A percentile compares a stretch with the other conserved stretches of the same genome.
Evolutionary conservation across 2,329 filamentous ascomycete genomes (phyloP).

Genomic region (Pseudopyricularia cyperi): DNA sequence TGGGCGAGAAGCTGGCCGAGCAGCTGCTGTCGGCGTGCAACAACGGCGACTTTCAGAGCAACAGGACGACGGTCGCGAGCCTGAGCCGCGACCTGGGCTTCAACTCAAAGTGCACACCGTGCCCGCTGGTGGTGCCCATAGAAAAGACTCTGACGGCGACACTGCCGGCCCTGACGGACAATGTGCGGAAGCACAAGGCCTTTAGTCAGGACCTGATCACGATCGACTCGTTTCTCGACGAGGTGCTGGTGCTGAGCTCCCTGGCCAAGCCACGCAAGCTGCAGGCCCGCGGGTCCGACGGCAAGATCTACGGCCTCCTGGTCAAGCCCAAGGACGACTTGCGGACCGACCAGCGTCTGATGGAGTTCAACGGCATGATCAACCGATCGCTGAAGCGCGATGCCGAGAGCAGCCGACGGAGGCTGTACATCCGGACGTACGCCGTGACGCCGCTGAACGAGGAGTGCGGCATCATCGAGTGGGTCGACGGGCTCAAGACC

Average conservation of each 20-base stretch:
- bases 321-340: conserved; percentile 98
- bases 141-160: conserved; percentile 74
- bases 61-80: conserved; percentile 54
- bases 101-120: conserved; percentile 72
- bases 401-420: conserved; percentile 76
- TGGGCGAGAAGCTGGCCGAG: conserved; percentile 72
- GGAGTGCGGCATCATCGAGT: conserved; percentile 95
- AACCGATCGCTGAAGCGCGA: conserved; percentile 88
- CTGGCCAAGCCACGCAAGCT: conserved; percentile 87
- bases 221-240: conserved; percentile 68
- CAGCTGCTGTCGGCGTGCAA: conserved; percentile 73
- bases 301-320: conserved; percentile 74
- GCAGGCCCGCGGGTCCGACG: conserved; percentile 78
- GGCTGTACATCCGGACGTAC: conserved; percentile 93
- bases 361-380: conserved; percentile 99
- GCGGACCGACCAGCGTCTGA: conserved; percentile 90
- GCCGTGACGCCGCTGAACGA: conserved; percentile 94
- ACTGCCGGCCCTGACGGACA: conserved; percentile 62
- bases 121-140: conserved; percentile 75
- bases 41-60: conserved; percentile 58
- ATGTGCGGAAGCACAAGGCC: conserved; percentile 64
- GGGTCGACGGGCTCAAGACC: conserved; percentile 92
- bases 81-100: conserved; percentile 69
- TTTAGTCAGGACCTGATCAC: conserved; percentile 81
- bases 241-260: conserved; percentile 81